Conservation (phyloP, 2,329 filamentous ascomycete genomes). For the Colletotrichum sp. region DNA sequence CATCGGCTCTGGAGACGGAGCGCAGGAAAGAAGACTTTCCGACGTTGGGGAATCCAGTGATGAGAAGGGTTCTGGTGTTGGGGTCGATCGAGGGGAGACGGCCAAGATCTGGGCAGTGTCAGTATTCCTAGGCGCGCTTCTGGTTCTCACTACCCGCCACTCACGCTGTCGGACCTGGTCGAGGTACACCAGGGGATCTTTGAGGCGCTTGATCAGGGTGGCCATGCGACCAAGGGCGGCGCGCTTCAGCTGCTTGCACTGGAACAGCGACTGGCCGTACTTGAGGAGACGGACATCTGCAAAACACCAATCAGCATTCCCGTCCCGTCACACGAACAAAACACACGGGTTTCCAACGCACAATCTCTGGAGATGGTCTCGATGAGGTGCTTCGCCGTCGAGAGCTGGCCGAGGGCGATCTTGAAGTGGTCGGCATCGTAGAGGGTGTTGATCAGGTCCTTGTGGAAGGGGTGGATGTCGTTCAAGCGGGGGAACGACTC, state of each 20-base stretch:
- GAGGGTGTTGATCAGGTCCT: conserved; percentile 92
- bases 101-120: conserved; percentile 71
- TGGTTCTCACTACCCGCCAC: conserved; percentile 38
- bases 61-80: conserved; percentile 93
- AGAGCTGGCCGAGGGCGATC: conserved; percentile 94
- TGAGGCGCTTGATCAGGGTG: conserved; percentile 91
- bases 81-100: conserved; percentile 98
- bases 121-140: background rate
- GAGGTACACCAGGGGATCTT: conserved; percentile 71
- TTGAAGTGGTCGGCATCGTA: conserved; percentile 99
- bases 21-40: conserved; percentile 96
- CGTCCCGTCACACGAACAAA: background rate
- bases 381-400: conserved; percentile 94
- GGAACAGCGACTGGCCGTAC: conserved; percentile 95
- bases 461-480: conserved; percentile 90
- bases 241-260: conserved; percentile 98
- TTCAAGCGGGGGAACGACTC: conserved; percentile 91
- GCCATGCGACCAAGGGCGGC: conserved; percentile 98
- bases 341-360: background rate
- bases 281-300: conserved; percentile 74
- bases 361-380: conserved; percentile 94
- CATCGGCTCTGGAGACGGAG: conserved; percentile 33
- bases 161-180: conserved; percentile 49
- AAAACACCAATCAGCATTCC: background rate
- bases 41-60: conserved; percentile 97